phyloP scores from a whole-genome alignment of 2,329 filamentous ascomycete species.

The Sporothrix sp. region DNA sequence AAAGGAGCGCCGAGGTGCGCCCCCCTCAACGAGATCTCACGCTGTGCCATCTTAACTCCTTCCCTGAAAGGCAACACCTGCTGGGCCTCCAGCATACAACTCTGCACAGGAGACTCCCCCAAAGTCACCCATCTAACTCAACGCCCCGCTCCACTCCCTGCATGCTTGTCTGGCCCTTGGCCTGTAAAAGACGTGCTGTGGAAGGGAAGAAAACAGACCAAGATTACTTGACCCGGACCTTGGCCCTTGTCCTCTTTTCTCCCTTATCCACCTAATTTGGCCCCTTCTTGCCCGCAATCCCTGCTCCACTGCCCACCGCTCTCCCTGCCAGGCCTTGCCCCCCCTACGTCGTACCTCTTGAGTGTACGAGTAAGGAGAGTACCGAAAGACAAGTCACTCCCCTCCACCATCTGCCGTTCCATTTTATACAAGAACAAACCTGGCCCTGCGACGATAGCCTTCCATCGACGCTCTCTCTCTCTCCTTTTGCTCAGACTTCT shows the following conservation, averaged over 20 bases:
- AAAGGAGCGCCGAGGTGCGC: not conserved
- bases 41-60: conserved; percentile 36
- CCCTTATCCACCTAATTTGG: conserved; percentile 10
- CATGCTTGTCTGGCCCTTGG: conserved; percentile 3
- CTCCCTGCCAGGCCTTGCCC: conserved; percentile 29
- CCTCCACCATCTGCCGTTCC: conserved; percentile 40
- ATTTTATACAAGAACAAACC: conserved; percentile 40
- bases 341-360: conserved; percentile 9
- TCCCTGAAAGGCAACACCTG: conserved; percentile 40
- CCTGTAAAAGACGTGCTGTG: conserved; percentile 11
- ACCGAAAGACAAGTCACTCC: conserved; percentile 38
- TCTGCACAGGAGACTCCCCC: conserved; percentile 25
- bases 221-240: conserved; percentile 12
- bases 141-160: conserved; percentile 15
- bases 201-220: conserved; percentile 1
- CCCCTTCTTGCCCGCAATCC: conserved; percentile 17
- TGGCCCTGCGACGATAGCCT: conserved; percentile 32
- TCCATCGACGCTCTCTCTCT: conserved; percentile 18
- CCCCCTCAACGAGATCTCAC: conserved; percentile 26
- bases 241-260: conserved; percentile 9
- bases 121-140: conserved; percentile 1
- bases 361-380: conserved; percentile 33
- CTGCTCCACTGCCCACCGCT: conserved; percentile 15
- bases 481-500: conserved; percentile 21
- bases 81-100: conserved; percentile 29